These are phyloP conservation scores for Candida tibetensis DNA, from an alignment of 805 yeast species.

Conservation along the genomic window DNA sequence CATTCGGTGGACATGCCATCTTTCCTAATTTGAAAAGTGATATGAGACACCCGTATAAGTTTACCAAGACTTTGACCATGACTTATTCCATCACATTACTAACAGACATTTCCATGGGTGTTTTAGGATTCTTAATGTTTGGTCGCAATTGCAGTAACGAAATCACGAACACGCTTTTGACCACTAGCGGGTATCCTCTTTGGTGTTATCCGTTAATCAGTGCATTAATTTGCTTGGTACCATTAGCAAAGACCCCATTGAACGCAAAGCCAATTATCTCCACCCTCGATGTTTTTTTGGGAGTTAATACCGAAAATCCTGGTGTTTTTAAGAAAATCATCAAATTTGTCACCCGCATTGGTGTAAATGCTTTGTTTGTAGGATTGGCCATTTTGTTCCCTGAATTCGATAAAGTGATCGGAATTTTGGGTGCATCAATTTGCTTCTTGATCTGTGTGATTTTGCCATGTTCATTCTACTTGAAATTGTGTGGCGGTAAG, in stretches of 20 bases:
- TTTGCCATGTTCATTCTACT: conserved; percentile 38
- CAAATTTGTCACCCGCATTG: conserved; percentile 17
- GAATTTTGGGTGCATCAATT: conserved; percentile 41
- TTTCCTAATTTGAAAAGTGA: conserved; percentile 76
- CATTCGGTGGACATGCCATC: conserved; percentile 83
- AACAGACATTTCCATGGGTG: conserved; percentile 61
- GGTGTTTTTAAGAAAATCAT: background rate
- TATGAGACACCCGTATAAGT: conserved; percentile 69
- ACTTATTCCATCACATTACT: conserved; percentile 58
- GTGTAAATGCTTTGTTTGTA: conserved; percentile 22
- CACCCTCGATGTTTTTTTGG: conserved; percentile 31
- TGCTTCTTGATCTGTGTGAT: conserved; percentile 42
- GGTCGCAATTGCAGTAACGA: conserved; percentile 68
- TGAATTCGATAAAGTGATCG: conserved; percentile 40
- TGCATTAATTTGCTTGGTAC: conserved; percentile 35
- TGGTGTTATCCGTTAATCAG: conserved; percentile 41
- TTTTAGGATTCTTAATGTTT: conserved; percentile 76
- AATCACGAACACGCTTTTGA: conserved; percentile 70
- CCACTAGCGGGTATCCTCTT: conserved; percentile 64
- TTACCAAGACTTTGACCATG: conserved; percentile 47
- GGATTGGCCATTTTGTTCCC: conserved; percentile 29
- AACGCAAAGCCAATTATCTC: conserved; percentile 38
- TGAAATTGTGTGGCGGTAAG: conserved; percentile 20
- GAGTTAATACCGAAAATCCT: conserved; percentile 7
- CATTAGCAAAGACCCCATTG: conserved; percentile 42